phyloP scores from a whole-genome alignment of 148 eudicot species.

The Tetragonia tetragonoides region DNA sequence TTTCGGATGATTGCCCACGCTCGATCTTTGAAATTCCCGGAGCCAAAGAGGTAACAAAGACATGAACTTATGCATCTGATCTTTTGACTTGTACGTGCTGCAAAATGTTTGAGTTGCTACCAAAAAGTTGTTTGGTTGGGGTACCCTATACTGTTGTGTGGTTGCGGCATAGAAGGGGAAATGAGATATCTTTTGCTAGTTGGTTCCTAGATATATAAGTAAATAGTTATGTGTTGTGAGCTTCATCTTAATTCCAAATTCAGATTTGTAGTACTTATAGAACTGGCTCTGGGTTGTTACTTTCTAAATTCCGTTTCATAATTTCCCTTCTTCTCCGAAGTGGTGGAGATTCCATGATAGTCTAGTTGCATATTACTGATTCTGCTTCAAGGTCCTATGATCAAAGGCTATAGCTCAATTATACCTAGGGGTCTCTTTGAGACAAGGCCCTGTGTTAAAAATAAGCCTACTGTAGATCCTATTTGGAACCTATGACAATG shows the following conservation, averaged over 20 bases:
- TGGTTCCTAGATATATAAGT: not conserved
- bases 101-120: not conserved
- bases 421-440: not conserved
- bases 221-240: not conserved
- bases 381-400: too few relatives aligned
- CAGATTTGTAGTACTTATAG: not conserved
- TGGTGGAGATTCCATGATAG: too few relatives aligned
- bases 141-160: not conserved
- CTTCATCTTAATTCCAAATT: not conserved
- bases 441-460: not conserved
- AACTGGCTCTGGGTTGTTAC: not conserved
- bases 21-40: constrained; percentile 94
- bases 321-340: too few relatives aligned
- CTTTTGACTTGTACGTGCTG: not conserved
- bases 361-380: too few relatives aligned
- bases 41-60: constrained; percentile 67
- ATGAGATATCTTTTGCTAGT: not conserved
- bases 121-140: not conserved
- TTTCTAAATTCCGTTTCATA: too few relatives aligned
- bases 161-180: not conserved
- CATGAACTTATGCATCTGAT: not conserved
- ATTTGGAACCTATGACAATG: too few relatives aligned
- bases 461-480: not conserved
- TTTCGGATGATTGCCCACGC: constrained; percentile 74
- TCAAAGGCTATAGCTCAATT: too few relatives aligned